A percentile compares a stretch with the other conserved stretches of the same genome.
phyloP scores from a whole-genome alignment of 2,329 filamentous ascomycete genomes.

The Ascochyta viciae-villosae region DNA sequence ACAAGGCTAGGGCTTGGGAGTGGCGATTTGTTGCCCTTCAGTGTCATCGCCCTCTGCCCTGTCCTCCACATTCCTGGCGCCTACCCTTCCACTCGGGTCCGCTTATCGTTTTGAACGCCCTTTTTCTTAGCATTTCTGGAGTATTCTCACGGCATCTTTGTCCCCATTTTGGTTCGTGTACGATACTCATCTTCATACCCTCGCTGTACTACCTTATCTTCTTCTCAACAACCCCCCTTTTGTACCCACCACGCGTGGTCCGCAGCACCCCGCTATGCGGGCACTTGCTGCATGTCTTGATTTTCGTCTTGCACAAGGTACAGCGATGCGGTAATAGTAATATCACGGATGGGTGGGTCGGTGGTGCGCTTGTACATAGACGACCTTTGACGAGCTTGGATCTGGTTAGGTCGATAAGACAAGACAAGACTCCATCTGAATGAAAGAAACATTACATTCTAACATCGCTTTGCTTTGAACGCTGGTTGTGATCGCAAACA shows the following conservation, averaged over 20 bases:
- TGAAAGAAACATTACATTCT: no score
- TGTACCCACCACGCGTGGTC: not conserved
- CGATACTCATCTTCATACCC: conserved; percentile 29
- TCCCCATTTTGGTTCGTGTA: conserved; percentile 9
- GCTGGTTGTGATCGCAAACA: no score
- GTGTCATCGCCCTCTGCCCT: not conserved
- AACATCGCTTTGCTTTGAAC: no score
- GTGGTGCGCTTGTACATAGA: conserved; percentile 3
- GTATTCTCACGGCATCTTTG: conserved; percentile 12
- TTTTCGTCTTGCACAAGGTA: not conserved
- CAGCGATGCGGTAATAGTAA: conserved; percentile 20
- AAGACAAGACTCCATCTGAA: no score
- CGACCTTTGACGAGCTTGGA: conserved; percentile 5
- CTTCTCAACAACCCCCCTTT: conserved; percentile 4
- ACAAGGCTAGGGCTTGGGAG: not conserved
- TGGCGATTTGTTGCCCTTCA: not conserved
- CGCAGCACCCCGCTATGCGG: not conserved
- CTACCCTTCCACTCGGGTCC: not conserved
- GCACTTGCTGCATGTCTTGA: not conserved
- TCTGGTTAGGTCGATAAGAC: not conserved
- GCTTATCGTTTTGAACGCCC: not conserved
- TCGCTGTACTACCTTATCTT: conserved; percentile 25
- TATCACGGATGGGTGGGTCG: conserved; percentile 3
- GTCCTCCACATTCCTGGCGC: not conserved
- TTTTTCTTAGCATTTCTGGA: conserved; percentile 15